Evolutionary conservation across 345 rosid species (phyloP).

Genomic region (Hypericum androsaemum): DNA sequence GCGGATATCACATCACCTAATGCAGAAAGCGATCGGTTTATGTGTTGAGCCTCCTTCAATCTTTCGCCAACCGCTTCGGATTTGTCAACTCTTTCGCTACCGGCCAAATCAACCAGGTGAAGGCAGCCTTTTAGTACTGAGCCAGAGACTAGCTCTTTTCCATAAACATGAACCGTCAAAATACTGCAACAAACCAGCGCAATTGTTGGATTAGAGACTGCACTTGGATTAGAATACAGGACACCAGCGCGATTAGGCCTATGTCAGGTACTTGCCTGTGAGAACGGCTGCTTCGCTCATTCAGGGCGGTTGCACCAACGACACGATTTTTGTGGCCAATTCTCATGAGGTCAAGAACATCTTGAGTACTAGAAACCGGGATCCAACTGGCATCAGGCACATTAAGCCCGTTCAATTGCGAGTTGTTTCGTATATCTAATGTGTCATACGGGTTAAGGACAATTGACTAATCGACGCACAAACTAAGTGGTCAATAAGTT

Average conservation of each 20-base stretch:
- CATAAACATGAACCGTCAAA: constrained; percentile 86
- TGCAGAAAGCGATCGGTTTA: constrained; percentile 86
- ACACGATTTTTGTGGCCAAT: constrained; percentile 89
- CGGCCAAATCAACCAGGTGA: constrained; percentile 95
- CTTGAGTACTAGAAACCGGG: constrained; percentile 73
- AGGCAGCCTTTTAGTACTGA: constrained; percentile 79
- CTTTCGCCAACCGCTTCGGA: constrained; percentile 96
- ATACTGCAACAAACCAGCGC: constrained; percentile 28
- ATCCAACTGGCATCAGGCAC: constrained; percentile 92
- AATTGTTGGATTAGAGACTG: background rate
- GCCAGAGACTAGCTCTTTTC: constrained; percentile 74
- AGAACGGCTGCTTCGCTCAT: constrained; percentile 95
- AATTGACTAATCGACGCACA: constrained; percentile 7
- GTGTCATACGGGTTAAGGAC: constrained; percentile 45
- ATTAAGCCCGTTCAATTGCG: constrained; percentile 87
- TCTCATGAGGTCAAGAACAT: constrained; percentile 89
- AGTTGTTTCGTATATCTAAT: constrained; percentile 87
- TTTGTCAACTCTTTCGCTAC: constrained; percentile 96
- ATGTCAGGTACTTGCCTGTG: constrained; percentile 49
- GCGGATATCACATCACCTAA: constrained; percentile 94
- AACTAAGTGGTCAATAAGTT: constrained; percentile 1
- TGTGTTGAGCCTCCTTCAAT: constrained; percentile 95
- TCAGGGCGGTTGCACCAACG: constrained; percentile 93
- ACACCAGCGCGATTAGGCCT: too few species aligned
- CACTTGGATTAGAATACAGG: too few species aligned